Percentiles rank a stretch among this genome's conserved stretches.
phyloP scores from a whole-genome alignment of 345 rosid species.

The Hypericum perforatum region DNA sequence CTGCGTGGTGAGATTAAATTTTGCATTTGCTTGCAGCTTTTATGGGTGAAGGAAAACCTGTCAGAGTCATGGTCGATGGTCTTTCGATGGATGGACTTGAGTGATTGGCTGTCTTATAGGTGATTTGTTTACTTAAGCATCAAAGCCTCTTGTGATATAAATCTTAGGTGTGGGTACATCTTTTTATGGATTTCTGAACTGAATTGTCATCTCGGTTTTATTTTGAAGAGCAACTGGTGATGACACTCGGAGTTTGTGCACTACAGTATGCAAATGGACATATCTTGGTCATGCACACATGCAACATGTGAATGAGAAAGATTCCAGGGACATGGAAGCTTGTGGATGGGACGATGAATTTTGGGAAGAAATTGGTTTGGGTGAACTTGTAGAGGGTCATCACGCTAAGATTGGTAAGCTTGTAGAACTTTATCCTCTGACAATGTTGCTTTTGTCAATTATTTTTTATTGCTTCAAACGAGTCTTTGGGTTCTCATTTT shows the following conservation, averaged over 20 bases:
- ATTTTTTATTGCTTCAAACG: neutral
- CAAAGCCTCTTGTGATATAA: neutral
- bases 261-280: slow-evolving; percentile 95
- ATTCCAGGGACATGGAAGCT: slow-evolving; percentile 87
- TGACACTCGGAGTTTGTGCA: slow-evolving; percentile 92
- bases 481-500: neutral
- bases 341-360: slow-evolving; percentile 99
- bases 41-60: slow-evolving; percentile 97
- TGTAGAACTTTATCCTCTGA: slow-evolving; percentile 4
- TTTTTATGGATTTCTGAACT: slow-evolving; percentile 1
- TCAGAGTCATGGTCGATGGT: slow-evolving; percentile 92
- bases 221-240: slow-evolving; percentile 81
- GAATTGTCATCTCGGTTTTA: neutral
- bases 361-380: slow-evolving; percentile 98
- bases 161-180: slow-evolving; percentile 2
- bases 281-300: slow-evolving; percentile 99
- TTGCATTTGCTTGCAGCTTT: slow-evolving; percentile 46
- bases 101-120: slow-evolving; percentile 98
- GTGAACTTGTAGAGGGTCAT: slow-evolving; percentile 85
- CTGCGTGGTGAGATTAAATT: neutral
- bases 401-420: slow-evolving; percentile 88
- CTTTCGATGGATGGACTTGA: slow-evolving; percentile 97
- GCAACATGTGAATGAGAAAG: slow-evolving; percentile 62
- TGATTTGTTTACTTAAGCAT: slow-evolving; percentile 10
- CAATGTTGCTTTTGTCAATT: neutral